These are phyloP conservation scores for Tuber melanosporum DNA, from an alignment of 495 filamentous ascomycete species.

Conservation along the genomic window DNA sequence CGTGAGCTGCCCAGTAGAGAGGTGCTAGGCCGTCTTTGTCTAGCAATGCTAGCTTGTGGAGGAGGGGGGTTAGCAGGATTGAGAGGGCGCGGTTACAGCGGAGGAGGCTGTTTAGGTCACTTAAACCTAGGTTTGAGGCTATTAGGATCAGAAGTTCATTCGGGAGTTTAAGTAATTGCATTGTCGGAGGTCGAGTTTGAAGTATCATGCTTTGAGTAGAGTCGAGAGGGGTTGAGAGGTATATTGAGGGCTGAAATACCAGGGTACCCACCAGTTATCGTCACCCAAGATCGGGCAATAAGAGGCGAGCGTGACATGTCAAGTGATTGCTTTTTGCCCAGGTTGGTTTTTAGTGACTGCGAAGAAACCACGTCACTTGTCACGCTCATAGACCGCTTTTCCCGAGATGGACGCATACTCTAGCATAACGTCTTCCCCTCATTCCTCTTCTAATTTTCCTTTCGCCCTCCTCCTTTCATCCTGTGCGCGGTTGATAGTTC, in stretches of 20 bases:
- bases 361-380: neutral
- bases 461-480: neutral
- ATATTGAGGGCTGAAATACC: neutral
- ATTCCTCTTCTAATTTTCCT: neutral
- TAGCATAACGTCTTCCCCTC: neutral
- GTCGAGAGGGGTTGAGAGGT: neutral
- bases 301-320: neutral
- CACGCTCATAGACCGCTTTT: neutral
- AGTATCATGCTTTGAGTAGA: neutral
- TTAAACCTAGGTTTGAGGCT: neutral
- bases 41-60: slow-evolving; percentile 12
- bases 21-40: slow-evolving; percentile 1
- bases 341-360: neutral
- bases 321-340: neutral
- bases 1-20: slow-evolving; percentile 1
- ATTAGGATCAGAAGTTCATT: slow-evolving; percentile 15
- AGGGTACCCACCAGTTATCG: neutral
- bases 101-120: slow-evolving; percentile 7
- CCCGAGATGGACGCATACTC: neutral
- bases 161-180: slow-evolving; percentile 5
- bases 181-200: neutral
- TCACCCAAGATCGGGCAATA: neutral
- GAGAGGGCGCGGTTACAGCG: slow-evolving; percentile 2
- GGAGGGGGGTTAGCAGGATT: slow-evolving; percentile 2
- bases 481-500: neutral